Evolutionary conservation across 148 eudicot genomes (phyloP), one percentile per base, ranked within the genome.

Genomic region (Rhododendron molle): DNA sequence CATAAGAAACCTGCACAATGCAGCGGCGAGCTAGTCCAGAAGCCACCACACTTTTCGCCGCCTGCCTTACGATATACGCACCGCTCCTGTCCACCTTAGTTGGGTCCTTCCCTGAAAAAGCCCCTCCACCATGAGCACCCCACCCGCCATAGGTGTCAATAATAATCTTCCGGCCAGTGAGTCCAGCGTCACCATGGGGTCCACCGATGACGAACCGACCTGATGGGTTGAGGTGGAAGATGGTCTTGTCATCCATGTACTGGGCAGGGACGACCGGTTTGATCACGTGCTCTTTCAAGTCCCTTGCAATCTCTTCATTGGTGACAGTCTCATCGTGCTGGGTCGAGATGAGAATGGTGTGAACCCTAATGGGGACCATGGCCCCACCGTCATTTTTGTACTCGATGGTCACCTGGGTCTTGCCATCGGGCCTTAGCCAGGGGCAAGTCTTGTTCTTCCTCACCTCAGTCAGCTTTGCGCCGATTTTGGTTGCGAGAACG

Each of bases 21-120:
- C 92, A 90, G 18, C 92, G 86, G 20, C 91, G 92, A 50, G 92
- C 92, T 82, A 90, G 92, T 23, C 92, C 92, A 12, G 92, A 87
- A 79, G 92, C 91, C 80, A 90, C 92, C 77, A 90, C 86, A 86
- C 92, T 90, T 74, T 90, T 90, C 0, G 92, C 92, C 7, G 92
- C 92, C 80, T 90, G 92, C 86, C 92, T 90, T 10, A 90, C 91
- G 54, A 90, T 88, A 49, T 90, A 90, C 14, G 91, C 89, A 69
- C 91, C 91, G 44, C 91, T 89, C 83, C 91, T 80, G 88, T 89
- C 91, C 85, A 89, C 91, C 89, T 89, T 89, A 7, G 91, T 89
- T 0, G 91, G 91, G 49, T 89, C 91, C 76, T 89, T 89, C 46
- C 91, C 91, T 2, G 91, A 89, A 84, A 89, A 89, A 72, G 91